Conservation (phyloP, 78 protist species). For the Thecamonas trahens region DNA sequence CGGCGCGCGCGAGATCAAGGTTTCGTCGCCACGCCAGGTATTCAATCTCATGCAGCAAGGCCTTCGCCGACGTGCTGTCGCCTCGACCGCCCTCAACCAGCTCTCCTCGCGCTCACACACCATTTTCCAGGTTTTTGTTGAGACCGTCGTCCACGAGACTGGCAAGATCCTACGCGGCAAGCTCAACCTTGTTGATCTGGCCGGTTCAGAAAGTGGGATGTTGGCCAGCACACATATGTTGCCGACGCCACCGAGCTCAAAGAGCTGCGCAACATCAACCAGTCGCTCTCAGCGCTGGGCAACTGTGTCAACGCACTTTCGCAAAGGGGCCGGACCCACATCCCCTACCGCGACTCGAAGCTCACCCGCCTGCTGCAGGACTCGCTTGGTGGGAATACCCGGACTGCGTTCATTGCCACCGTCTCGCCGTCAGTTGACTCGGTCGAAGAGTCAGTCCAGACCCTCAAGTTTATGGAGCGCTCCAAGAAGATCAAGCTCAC, state of each 20-base stretch:
- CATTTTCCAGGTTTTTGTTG: conserved; percentile 77
- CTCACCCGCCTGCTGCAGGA: conserved; percentile 92
- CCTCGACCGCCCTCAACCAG: conserved; percentile 83
- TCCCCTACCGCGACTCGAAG: conserved; percentile 95
- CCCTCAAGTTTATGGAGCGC: conserved; percentile 67
- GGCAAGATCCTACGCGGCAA: conserved; percentile 68
- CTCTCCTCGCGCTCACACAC: conserved; percentile 90
- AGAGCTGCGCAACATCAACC: conserved; percentile 85
- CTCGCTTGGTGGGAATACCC: conserved; percentile 87
- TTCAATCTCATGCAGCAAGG: too few relatives aligned
- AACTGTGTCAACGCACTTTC: conserved; percentile 77
- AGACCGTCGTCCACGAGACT: too few relatives aligned
- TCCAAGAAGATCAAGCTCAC: conserved; percentile 60
- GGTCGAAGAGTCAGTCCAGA: conserved; percentile 71
- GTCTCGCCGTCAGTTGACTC: conserved; percentile 70
- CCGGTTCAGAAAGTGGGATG: conserved; percentile 88
- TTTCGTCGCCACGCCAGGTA: too few relatives aligned
- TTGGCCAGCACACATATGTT: too few relatives aligned
- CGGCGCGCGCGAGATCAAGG: too few relatives aligned
- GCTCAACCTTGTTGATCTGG: conserved; percentile 90
- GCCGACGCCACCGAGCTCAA: conserved; percentile 15
- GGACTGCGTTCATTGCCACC: conserved; percentile 91
- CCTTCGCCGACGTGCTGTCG: too few relatives aligned
- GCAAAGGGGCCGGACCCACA: conserved; percentile 33
- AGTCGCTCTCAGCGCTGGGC: conserved; percentile 79